These are phyloP conservation scores for Paecilomyces sp. DNA, from an alignment of 2,329 filamentous ascomycete species.

Conservation along the genomic window DNA sequence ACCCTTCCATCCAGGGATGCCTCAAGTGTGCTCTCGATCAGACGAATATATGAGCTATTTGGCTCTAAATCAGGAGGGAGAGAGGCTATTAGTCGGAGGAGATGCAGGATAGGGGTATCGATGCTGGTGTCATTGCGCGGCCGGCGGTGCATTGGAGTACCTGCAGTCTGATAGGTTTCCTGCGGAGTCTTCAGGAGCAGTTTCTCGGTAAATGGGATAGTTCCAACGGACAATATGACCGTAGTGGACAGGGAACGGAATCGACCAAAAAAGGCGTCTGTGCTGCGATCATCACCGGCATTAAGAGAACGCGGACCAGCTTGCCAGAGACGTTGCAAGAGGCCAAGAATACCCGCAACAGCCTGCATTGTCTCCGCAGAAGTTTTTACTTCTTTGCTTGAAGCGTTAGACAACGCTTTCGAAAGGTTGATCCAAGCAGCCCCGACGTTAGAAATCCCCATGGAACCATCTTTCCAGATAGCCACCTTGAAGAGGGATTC, in stretches of 20 bases:
- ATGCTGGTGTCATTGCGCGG: constrained; percentile 17
- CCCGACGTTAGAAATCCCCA: constrained; percentile 40
- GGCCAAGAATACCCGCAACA: constrained; percentile 62
- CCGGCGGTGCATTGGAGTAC: constrained; percentile 28
- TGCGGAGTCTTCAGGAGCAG: constrained; percentile 48
- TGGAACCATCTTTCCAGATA: constrained; percentile 40
- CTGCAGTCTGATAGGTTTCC: constrained; percentile 43
- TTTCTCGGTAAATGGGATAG: constrained; percentile 44
- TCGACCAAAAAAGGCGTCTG: constrained; percentile 38
- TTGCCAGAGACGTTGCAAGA: constrained; percentile 65
- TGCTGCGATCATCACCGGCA: constrained; percentile 14
- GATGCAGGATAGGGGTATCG: constrained; percentile 31
- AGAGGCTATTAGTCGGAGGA: constrained; percentile 27
- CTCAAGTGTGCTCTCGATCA: constrained; percentile 24
- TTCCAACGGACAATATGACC: constrained; percentile 45
- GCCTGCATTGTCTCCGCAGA: constrained; percentile 76
- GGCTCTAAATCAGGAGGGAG: constrained; percentile 11
- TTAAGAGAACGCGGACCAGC: constrained; percentile 38
- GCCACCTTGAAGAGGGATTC: constrained; percentile 46
- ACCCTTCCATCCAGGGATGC: constrained; percentile 25
- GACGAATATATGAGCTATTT: constrained; percentile 17
- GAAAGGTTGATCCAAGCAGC: constrained; percentile 56
- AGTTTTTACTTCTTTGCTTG: constrained; percentile 82
- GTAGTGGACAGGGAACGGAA: constrained; percentile 46
- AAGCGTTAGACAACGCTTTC: constrained; percentile 52